A percentile compares a stretch with the other conserved stretches of the same genome.
Evolutionary conservation across 2,329 filamentous ascomycete species (phyloP).

Genomic region (Fusarium sulawesiense): DNA sequence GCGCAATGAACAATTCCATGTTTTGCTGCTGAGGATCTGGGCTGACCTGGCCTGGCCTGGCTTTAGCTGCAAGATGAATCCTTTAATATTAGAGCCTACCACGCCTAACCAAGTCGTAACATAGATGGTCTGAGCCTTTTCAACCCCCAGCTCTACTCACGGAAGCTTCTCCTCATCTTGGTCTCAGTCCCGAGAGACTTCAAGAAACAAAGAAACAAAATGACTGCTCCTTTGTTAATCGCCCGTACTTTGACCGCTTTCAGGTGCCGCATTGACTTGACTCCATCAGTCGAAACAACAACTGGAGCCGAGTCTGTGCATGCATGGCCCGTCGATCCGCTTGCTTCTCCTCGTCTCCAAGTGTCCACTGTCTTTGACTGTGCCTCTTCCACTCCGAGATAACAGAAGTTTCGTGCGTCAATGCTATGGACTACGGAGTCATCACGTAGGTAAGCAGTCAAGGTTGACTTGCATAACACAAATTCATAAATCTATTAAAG

Average conservation of each 20-base stretch:
- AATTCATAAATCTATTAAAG: neutral
- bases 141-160: neutral
- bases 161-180: neutral
- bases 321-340: slow-evolving; percentile 30
- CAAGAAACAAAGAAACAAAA: slow-evolving; percentile 26
- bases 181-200: neutral
- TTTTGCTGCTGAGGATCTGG: neutral
- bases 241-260: slow-evolving; percentile 33
- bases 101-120: neutral
- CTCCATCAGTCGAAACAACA: slow-evolving; percentile 40
- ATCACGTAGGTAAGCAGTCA: neutral
- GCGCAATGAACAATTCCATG: slow-evolving; percentile 5
- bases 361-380: slow-evolving; percentile 12
- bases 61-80: neutral
- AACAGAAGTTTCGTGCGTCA: slow-evolving; percentile 10
- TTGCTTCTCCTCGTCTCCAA: neutral
- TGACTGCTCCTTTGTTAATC: slow-evolving; percentile 24
- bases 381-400: neutral
- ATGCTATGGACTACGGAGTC: neutral
- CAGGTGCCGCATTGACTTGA: slow-evolving; percentile 26
- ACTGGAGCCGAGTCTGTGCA: slow-evolving; percentile 30
- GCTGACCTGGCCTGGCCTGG: neutral
- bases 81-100: neutral
- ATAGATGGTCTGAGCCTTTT: neutral
- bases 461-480: neutral